Conservation (phyloP, 805 yeast genomes). For the Cyberlindnera maritima region DNA sequence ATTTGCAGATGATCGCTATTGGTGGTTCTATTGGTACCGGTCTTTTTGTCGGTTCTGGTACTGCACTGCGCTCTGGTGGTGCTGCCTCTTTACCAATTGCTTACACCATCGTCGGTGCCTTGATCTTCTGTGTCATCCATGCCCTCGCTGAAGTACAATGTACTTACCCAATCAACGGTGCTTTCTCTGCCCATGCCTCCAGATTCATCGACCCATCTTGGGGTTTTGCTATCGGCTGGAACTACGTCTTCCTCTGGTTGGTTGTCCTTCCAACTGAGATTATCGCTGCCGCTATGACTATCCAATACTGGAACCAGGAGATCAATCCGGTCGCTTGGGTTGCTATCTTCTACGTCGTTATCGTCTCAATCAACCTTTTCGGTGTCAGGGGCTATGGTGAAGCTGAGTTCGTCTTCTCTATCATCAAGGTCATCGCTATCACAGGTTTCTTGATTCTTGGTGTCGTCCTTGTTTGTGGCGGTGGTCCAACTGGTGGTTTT, state of each 20-base stretch:
- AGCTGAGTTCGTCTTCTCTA: constrained; percentile 49
- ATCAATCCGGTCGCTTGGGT: constrained; percentile 49
- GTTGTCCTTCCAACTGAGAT: constrained; percentile 50
- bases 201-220: constrained; percentile 57
- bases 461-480: constrained; percentile 46
- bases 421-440: constrained; percentile 48
- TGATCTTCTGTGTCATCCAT: constrained; percentile 59
- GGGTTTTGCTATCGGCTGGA: constrained; percentile 64
- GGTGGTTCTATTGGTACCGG: constrained; percentile 73
- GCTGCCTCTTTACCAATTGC: constrained; percentile 62
- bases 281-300: constrained; percentile 53
- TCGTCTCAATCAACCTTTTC: constrained; percentile 47
- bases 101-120: constrained; percentile 49
- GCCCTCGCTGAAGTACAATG: constrained; percentile 61
- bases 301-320: constrained; percentile 47
- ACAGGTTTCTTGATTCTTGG: constrained; percentile 55
- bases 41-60: constrained; percentile 63
- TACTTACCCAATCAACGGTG: constrained; percentile 62
- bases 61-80: constrained; percentile 57
- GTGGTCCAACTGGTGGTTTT: constrained; percentile 43
- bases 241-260: constrained; percentile 51
- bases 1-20: constrained; percentile 63
- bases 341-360: constrained; percentile 46
- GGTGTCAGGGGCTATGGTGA: constrained; percentile 57
- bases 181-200: constrained; percentile 60